phyloP scores from a whole-genome alignment of 2,329 filamentous ascomycete genomes.

The Diaporthe vaccinii region DNA sequence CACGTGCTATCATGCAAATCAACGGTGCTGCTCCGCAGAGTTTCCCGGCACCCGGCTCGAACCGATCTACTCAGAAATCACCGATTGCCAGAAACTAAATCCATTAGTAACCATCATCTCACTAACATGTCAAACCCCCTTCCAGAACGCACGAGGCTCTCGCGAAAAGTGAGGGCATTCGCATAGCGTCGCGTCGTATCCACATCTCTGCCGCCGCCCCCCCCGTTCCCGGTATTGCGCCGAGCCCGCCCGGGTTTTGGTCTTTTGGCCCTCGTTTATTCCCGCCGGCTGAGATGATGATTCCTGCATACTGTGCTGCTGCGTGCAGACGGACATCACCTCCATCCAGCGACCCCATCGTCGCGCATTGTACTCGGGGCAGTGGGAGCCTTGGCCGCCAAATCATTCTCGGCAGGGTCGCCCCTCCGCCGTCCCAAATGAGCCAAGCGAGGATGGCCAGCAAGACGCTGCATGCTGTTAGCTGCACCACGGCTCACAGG shows the following conservation, averaged over 20 bases:
- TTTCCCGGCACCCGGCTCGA: neutral
- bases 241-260: neutral
- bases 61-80: neutral
- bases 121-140: neutral
- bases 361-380: neutral
- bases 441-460: constrained; percentile 8
- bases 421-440: neutral
- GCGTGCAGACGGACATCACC: neutral
- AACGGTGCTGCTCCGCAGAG: constrained; percentile 8
- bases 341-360: constrained; percentile 3
- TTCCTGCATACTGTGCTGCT: neutral
- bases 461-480: constrained; percentile 2
- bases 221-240: neutral
- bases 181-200: neutral
- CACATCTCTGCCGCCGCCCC: neutral
- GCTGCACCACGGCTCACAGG: neutral
- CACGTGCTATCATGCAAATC: constrained; percentile 15
- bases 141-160: neutral
- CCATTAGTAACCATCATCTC: neutral
- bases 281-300: neutral
- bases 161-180: constrained; percentile 13
- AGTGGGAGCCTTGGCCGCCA: neutral
- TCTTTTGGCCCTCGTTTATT: neutral
- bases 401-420: neutral
- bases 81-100: neutral